Percentiles rank a stretch among this genome's conserved stretches.
Evolutionary conservation across 306 rosid species (phyloP).

Genomic region (Biancaea sappan): DNA sequence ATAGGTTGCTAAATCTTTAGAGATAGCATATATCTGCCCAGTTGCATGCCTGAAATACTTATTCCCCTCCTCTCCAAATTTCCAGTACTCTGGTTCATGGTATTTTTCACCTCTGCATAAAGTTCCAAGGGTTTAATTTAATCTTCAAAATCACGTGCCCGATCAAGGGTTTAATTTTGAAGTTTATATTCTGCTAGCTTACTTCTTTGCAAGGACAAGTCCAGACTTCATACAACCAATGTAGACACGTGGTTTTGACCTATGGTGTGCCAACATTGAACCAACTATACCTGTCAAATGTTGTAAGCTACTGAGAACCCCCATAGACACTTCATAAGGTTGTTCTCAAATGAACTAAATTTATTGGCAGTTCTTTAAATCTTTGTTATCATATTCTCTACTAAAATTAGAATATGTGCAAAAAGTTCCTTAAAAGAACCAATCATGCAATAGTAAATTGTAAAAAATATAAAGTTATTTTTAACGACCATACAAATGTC

Average conservation of each 20-base stretch:
- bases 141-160: not conserved
- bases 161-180: not conserved
- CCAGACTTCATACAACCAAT: conserved; percentile 15
- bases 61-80: conserved; percentile 63
- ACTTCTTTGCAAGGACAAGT: conserved; percentile 2
- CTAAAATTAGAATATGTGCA: too few species aligned
- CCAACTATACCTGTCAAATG: not conserved
- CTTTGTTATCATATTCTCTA: too few species aligned
- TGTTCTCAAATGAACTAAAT: not conserved
- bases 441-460: too few species aligned
- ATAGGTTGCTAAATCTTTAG: conserved; percentile 60
- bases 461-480: too few species aligned
- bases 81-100: conserved; percentile 70
- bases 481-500: too few species aligned
- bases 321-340: not conserved
- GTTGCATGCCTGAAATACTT: conserved; percentile 66
- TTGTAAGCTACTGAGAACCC: conserved; percentile 1
- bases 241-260: not conserved
- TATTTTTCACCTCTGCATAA: conserved; percentile 41
- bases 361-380: too few species aligned
- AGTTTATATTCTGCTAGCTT: not conserved
- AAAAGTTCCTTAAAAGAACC: too few species aligned
- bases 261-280: not conserved
- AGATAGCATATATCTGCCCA: conserved; percentile 61
- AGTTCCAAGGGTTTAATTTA: not conserved